These are phyloP conservation scores for Plasmodium reichenowi DNA, from an alignment of 169 alveolate species.

Conservation along the genomic window DNA sequence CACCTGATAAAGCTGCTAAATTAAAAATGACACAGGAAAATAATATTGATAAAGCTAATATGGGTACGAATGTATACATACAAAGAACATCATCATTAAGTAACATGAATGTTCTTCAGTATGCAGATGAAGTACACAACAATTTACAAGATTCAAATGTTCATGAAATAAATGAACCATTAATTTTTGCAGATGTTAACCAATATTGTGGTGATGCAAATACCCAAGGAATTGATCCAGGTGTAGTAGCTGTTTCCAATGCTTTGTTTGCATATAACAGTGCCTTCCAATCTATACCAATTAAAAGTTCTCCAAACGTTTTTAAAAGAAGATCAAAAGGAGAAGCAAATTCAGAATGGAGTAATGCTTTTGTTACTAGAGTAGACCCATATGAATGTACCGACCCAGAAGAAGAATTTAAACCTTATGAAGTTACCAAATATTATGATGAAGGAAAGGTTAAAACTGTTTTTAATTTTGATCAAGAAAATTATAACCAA, in stretches of 20 bases:
- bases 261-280: slow-evolving; percentile 79
- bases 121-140: slow-evolving; percentile 9
- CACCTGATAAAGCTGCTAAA: slow-evolving; percentile 6
- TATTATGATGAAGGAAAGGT: slow-evolving; percentile 75
- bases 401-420: slow-evolving; percentile 77
- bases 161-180: slow-evolving; percentile 23
- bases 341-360: slow-evolving; percentile 88
- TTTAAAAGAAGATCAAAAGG: slow-evolving; percentile 86
- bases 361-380: slow-evolving; percentile 85
- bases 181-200: slow-evolving; percentile 31
- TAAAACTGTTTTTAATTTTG: slow-evolving; percentile 78
- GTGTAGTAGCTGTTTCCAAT: slow-evolving; percentile 82
- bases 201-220: slow-evolving; percentile 69
- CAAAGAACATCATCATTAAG: slow-evolving; percentile 1
- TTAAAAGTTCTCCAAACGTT: slow-evolving; percentile 76
- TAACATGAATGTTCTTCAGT: slow-evolving; percentile 16
- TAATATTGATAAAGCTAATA: slow-evolving; percentile 20
- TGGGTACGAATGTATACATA: slow-evolving; percentile 28
- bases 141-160: neutral
- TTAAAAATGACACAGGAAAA: slow-evolving; percentile 43
- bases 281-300: slow-evolving; percentile 80
- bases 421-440: slow-evolving; percentile 80
- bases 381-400: slow-evolving; percentile 81
- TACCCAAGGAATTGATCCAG: slow-evolving; percentile 79
- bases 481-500: slow-evolving; percentile 50